Conservation (phyloP, 2,329 filamentous ascomycete genomes). For the Colletotrichum karsti region DNA sequence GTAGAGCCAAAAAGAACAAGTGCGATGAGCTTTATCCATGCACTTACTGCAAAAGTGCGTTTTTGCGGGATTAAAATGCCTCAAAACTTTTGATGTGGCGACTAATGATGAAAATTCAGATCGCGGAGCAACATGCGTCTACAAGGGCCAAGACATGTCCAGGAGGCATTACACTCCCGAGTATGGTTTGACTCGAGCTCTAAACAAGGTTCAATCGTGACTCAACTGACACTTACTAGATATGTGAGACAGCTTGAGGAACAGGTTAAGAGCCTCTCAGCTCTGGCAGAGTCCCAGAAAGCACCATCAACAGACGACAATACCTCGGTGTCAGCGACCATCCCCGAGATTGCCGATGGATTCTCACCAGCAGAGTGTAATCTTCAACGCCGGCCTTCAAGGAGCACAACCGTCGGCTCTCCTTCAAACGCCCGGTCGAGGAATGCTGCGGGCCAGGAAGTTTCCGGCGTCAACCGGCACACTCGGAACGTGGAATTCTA, state of each 20-base stretch:
- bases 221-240: conserved; percentile 3
- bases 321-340: conserved; percentile 26
- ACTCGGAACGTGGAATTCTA: conserved; percentile 57
- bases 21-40: conserved; percentile 38
- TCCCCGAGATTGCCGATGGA: conserved; percentile 4
- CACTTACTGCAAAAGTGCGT: conserved; percentile 51
- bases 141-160: conserved; percentile 35
- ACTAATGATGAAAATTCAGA: conserved; percentile 11
- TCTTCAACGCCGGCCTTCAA: conserved; percentile 6
- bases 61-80: background rate
- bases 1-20: conserved; percentile 24
- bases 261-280: conserved; percentile 32
- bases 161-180: conserved; percentile 33
- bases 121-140: conserved; percentile 36
- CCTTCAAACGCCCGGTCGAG: conserved; percentile 34
- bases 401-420: conserved; percentile 7
- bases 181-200: conserved; percentile 23
- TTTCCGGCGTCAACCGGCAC: conserved; percentile 52
- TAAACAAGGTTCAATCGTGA: background rate
- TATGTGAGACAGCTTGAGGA: conserved; percentile 35
- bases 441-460: conserved; percentile 43
- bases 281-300: conserved; percentile 6
- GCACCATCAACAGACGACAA: conserved; percentile 5
- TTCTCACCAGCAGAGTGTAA: conserved; percentile 6
- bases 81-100: background rate